Evolutionary conservation across 495 filamentous ascomycete genomes (phyloP).

Genomic region (Penicillium fimorum): DNA sequence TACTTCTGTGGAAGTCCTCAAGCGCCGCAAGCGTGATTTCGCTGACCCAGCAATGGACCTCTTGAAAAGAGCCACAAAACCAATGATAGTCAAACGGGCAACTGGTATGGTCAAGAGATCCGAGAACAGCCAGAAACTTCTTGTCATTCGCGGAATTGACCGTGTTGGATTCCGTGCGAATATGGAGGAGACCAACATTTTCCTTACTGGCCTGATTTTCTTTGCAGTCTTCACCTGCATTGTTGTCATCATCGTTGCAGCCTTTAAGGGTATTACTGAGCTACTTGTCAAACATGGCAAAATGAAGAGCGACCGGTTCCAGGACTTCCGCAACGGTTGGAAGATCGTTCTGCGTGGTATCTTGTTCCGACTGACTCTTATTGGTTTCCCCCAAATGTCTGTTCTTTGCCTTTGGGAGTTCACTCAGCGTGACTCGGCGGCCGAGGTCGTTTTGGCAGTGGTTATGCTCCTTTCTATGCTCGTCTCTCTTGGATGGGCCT

Average conservation of each 20-base stretch:
- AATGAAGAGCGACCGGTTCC: constrained; percentile 86
- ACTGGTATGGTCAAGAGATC: constrained; percentile 31
- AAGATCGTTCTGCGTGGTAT: constrained; percentile 85
- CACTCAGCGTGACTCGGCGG: constrained; percentile 79
- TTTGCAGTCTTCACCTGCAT: constrained; percentile 79
- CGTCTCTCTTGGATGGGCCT: constrained; percentile 78
- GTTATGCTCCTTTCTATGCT: constrained; percentile 87
- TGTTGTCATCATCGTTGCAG: constrained; percentile 67
- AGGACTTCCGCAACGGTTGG: constrained; percentile 93
- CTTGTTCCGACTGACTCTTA: constrained; percentile 83
- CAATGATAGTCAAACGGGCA: constrained; percentile 50
- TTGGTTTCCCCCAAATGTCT: constrained; percentile 91
- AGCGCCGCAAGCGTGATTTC: constrained; percentile 55
- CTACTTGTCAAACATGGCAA: constrained; percentile 65
- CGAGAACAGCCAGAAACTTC: constrained; percentile 52
- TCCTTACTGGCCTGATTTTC: constrained; percentile 87
- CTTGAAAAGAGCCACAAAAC: constrained; percentile 45
- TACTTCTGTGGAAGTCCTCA: constrained; percentile 82
- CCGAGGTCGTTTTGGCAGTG: constrained; percentile 82
- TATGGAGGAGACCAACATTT: constrained; percentile 92
- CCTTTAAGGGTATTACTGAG: constrained; percentile 81
- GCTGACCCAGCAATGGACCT: constrained; percentile 39
- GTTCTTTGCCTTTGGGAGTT: constrained; percentile 95
- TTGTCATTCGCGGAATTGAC: constrained; percentile 80
- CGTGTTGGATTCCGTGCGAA: constrained; percentile 81